phyloP scores from a whole-genome alignment of 129 eudicot species.

The Tagetes patula region DNA sequence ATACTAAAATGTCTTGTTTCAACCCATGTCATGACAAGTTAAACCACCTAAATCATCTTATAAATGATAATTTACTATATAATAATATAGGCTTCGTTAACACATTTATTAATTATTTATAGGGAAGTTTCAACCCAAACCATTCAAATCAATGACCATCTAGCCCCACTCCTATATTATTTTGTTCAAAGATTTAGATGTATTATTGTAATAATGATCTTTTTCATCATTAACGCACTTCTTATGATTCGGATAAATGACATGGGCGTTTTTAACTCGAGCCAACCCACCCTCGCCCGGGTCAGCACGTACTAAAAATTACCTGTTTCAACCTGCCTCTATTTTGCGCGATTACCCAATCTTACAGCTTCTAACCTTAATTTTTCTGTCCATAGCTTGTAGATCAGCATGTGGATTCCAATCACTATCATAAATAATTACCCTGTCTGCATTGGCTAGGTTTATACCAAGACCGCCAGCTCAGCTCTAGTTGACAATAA shows the following conservation, averaged over 20 bases:
- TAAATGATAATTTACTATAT: background rate
- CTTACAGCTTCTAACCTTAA: constrained; percentile 56
- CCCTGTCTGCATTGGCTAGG: constrained; percentile 99
- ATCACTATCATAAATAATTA: constrained; percentile 93
- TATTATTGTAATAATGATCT: background rate
- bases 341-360: background rate
- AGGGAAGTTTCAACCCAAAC: background rate
- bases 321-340: background rate
- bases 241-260: background rate
- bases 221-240: background rate
- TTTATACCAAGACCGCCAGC: constrained; percentile 98
- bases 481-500: constrained; percentile 97
- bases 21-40: background rate
- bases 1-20: background rate
- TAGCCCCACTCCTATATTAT: background rate
- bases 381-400: constrained; percentile 99
- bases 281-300: background rate
- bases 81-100: background rate
- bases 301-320: background rate
- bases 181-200: constrained; percentile 1
- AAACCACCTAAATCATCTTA: constrained; percentile 8
- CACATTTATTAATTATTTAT: background rate
- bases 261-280: background rate
- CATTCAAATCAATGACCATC: background rate
- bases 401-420: constrained; percentile 99